Conservation (phyloP, 2,329 filamentous ascomycete genomes). For the Chrysosporium keratinophilum region DNA sequence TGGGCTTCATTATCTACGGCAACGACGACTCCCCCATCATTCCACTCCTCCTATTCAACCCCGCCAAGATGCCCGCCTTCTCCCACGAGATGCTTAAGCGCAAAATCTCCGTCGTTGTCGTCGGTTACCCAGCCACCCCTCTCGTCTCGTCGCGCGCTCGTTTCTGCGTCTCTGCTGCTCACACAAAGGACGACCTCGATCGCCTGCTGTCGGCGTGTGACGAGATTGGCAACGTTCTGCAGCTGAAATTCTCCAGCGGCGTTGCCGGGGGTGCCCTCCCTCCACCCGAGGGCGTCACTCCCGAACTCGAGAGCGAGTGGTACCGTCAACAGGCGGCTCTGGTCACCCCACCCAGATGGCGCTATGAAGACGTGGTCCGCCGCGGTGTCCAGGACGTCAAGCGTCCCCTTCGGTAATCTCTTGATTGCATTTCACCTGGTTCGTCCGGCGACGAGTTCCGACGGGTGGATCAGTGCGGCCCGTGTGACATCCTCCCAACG, state of each 20-base stretch:
- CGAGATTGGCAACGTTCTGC: constrained; percentile 80
- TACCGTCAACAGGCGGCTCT: constrained; percentile 42
- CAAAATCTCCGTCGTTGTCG: constrained; percentile 94
- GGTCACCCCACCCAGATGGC: constrained; percentile 65
- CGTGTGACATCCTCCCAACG: constrained; percentile 8
- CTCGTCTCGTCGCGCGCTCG: constrained; percentile 88
- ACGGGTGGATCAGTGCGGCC: constrained; percentile 9
- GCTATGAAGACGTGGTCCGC: constrained; percentile 61
- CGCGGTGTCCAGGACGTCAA: constrained; percentile 67
- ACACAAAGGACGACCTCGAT: constrained; percentile 97
- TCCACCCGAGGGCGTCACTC: constrained; percentile 58
- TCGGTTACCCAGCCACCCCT: constrained; percentile 92
- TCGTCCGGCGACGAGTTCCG: constrained; percentile 1
- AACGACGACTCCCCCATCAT: constrained; percentile 98
- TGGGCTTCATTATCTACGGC: constrained; percentile 93
- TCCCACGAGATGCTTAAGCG: constrained; percentile 97
- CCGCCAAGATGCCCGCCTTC: constrained; percentile 97
- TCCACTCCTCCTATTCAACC: constrained; percentile 87
- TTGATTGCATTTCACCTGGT: background rate
- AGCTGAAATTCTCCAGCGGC: constrained; percentile 95
- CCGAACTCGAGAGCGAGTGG: constrained; percentile 63
- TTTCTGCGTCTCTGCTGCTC: constrained; percentile 89
- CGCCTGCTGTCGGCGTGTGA: constrained; percentile 80
- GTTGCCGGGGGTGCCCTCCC: constrained; percentile 78
- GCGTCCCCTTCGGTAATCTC: constrained; percentile 51